Percentiles rank a stretch among this genome's conserved stretches.
These are phyloP conservation scores for Penicillium daleae DNA, from an alignment of 495 filamentous ascomycete genomes.

Conservation along the genomic window DNA sequence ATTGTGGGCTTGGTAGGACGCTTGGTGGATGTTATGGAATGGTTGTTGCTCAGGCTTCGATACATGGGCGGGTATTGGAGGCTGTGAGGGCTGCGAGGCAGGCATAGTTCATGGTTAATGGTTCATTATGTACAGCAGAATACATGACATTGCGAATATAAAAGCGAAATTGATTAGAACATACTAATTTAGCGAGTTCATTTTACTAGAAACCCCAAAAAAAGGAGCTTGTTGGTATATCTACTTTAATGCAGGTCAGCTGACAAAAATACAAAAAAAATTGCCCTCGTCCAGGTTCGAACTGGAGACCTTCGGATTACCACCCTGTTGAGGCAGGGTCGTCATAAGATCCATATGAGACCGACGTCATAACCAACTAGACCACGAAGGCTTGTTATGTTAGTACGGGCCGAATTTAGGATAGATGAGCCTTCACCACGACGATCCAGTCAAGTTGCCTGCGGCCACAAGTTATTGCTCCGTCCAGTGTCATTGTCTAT, in stretches of 20 bases:
- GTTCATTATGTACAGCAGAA: not conserved
- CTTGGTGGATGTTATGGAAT: conserved; percentile 47
- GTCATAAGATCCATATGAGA: conserved; percentile 12
- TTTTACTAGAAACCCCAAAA: not conserved
- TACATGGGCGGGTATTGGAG: conserved; percentile 43
- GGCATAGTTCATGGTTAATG: not conserved
- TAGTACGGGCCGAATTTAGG: not conserved
- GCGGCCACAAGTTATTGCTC: not conserved
- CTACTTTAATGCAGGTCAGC: not conserved
- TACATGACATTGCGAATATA: not conserved
- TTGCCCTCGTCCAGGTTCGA: conserved; percentile 13
- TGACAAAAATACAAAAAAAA: not conserved
- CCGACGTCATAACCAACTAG: conserved; percentile 13
- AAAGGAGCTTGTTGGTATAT: not conserved
- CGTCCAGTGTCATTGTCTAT: not conserved
- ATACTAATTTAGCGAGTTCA: not conserved
- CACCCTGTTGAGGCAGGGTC: conserved; percentile 6
- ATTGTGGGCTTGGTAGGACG: conserved; percentile 46
- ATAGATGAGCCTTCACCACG: not conserved
- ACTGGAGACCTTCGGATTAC: conserved; percentile 13
- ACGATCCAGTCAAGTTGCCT: not conserved
- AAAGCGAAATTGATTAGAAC: not conserved
- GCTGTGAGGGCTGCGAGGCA: conserved; percentile 35
- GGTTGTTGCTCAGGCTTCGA: conserved; percentile 47
- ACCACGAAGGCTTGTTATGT: conserved; percentile 10